These are phyloP conservation scores for Eutrema heterophyllum DNA, from an alignment of 345 rosid genomes.

Conservation along the genomic window DNA sequence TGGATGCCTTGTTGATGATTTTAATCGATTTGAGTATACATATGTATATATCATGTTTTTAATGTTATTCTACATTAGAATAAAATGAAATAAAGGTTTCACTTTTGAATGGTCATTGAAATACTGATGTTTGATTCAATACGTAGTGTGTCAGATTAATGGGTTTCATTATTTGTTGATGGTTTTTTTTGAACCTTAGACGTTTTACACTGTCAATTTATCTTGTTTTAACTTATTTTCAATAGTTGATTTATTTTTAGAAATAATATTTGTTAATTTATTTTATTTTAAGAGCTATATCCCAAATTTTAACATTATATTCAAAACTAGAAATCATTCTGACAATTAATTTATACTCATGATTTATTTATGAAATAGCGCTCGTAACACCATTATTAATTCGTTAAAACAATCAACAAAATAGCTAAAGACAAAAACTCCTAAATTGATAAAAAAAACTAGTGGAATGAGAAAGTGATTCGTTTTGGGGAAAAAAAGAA, in stretches of 20 bases:
- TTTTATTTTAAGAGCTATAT: neutral
- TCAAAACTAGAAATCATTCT: neutral
- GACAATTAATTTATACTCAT: neutral
- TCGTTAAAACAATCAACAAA: neutral
- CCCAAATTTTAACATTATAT: neutral
- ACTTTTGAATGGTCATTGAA: neutral
- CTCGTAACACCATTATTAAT: neutral
- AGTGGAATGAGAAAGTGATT: slow-evolving; percentile 19
- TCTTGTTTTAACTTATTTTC: neutral
- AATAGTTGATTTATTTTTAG: neutral
- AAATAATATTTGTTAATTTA: neutral
- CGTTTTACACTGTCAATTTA: neutral
- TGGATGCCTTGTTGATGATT: neutral
- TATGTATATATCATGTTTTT: neutral
- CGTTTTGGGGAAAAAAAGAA: no score
- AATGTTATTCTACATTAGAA: neutral
- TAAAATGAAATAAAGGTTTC: neutral
- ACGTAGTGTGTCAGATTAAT: neutral
- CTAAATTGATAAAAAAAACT: slow-evolving; percentile 4
- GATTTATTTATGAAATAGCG: neutral
- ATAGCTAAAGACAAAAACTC: neutral
- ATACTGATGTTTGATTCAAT: neutral
- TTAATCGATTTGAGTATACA: neutral
- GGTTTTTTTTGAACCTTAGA: neutral
- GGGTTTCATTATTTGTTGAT: neutral